Base-by-base conservation (phyloP, 1,139 yeast genomes). In the Tardiomyces depauwii region DNA sequence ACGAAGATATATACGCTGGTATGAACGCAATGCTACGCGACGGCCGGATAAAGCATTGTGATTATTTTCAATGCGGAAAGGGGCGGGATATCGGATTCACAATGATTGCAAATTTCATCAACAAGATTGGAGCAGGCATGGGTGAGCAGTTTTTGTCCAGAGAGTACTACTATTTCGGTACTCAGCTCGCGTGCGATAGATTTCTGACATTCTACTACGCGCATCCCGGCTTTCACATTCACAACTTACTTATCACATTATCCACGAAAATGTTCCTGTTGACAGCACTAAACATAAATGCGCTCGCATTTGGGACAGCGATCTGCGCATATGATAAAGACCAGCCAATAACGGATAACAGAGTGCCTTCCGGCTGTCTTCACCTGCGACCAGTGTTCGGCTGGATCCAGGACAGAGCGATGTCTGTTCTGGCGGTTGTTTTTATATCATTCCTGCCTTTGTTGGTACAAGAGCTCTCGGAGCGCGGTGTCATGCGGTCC, bases 41-140 rank as follows among this genome's bases (percentile, higher is more conserved):
- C 1, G 96, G 95, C 0, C 68, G 85, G 48, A 87, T 87, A 45
- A 85, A 85, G 57, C 95, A 87, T 59, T 80, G 91, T 59, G 96
- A 87, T 57, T 87, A 82, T 58, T 81, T 75, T 56, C 96, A 87
- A 58, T 87, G 96, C 65, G 96, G 96, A 0, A 87, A 87, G 61
- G 96, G 96, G 0, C 69, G 96, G 51, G 96, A 87, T 64, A 68
- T 87, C 39, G 96, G 96, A 0, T 87, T 87, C 62, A 81, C 84
- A 0, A 82, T 95, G 0, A 85, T 87, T 44, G 68, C 86, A 50
- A 86, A 85, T 56, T 87, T 87, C 60, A 86, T 94, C 0, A 79
- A 91, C 0, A 87, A 87, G 59, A 86, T 87, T 57, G 96, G 96
- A 0, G 89, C 95, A 40, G 96, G 96, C 1, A 87, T 87, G 96